Conservation (phyloP, 352 stramenopile species). For the Pythium inflatum region DNA sequence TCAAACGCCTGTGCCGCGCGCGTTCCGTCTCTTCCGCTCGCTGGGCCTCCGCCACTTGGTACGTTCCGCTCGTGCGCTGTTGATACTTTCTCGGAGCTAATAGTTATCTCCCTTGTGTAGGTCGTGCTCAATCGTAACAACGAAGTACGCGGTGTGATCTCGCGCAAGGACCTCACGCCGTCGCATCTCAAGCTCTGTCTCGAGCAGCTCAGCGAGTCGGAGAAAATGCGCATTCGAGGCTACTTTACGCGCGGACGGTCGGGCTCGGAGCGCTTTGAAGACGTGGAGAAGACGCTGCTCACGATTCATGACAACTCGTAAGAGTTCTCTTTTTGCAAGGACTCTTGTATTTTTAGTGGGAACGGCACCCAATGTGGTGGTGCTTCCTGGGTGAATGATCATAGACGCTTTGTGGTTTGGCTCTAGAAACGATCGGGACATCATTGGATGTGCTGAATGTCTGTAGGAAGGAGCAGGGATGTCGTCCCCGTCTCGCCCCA, state of each 20-base stretch:
- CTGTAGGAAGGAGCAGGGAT: slow-evolving; percentile 1
- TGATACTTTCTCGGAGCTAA: background rate
- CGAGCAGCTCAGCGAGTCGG: slow-evolving; percentile 71
- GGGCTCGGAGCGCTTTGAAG: slow-evolving; percentile 74
- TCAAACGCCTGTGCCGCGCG: slow-evolving; percentile 91
- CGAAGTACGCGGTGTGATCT: slow-evolving; percentile 89
- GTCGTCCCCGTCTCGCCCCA: slow-evolving; percentile 13
- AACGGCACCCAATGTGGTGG: no score
- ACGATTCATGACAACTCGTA: slow-evolving; percentile 88
- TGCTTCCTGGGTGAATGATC: slow-evolving; percentile 3
- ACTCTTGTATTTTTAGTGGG: slow-evolving; percentile 36
- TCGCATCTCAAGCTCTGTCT: slow-evolving; percentile 84
- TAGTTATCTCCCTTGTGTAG: slow-evolving; percentile 20
- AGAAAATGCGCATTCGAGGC: slow-evolving; percentile 83
- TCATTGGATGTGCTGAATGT: no score
- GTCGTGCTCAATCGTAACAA: slow-evolving; percentile 91
- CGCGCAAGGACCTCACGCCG: slow-evolving; percentile 84
- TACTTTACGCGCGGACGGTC: slow-evolving; percentile 82
- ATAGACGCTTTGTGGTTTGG: slow-evolving; percentile 20
- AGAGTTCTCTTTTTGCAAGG: background rate
- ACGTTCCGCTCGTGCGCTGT: slow-evolving; percentile 1
- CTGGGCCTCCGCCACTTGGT: slow-evolving; percentile 96
- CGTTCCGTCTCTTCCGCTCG: slow-evolving; percentile 97
- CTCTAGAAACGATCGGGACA: no score
- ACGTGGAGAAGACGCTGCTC: slow-evolving; percentile 82